phyloP scores from a whole-genome alignment of 306 rosid genomes.

The Rosa persica region DNA sequence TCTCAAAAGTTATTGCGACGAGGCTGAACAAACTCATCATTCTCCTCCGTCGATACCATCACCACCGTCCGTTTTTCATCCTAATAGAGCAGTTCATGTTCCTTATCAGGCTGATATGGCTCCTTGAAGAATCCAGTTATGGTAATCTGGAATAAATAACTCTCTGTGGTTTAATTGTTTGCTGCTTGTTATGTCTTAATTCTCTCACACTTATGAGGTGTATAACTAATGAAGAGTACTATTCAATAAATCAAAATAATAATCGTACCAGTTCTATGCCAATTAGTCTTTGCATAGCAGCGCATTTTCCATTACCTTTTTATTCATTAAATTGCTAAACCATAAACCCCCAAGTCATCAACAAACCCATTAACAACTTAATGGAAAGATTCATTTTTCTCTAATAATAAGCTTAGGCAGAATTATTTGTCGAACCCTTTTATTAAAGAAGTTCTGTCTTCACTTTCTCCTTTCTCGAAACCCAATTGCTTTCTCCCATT shows the following conservation, averaged over 20 bases:
- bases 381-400: too few relatives aligned
- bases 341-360: too few relatives aligned
- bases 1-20: constrained; percentile 49
- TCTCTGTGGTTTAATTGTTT: neutral
- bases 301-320: neutral
- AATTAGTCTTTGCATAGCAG: neutral
- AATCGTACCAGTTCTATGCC: neutral
- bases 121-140: neutral
- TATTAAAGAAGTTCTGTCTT: too few relatives aligned
- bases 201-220: neutral
- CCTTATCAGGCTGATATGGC: neutral
- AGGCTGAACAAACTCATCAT: neutral
- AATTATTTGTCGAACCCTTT: too few relatives aligned
- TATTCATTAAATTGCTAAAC: too few relatives aligned
- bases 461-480: too few relatives aligned
- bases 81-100: neutral
- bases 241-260: neutral
- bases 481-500: too few relatives aligned
- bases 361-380: too few relatives aligned
- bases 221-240: neutral
- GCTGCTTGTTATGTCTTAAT: neutral
- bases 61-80: neutral
- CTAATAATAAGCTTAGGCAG: too few relatives aligned
- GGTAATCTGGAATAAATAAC: neutral
- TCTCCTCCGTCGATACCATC: constrained; percentile 12